A percentile compares a stretch with the other conserved stretches of the same genome.
Evolutionary conservation across 768 basidiomycete genomes (phyloP).

Genomic region (Phallus indusiatus): DNA sequence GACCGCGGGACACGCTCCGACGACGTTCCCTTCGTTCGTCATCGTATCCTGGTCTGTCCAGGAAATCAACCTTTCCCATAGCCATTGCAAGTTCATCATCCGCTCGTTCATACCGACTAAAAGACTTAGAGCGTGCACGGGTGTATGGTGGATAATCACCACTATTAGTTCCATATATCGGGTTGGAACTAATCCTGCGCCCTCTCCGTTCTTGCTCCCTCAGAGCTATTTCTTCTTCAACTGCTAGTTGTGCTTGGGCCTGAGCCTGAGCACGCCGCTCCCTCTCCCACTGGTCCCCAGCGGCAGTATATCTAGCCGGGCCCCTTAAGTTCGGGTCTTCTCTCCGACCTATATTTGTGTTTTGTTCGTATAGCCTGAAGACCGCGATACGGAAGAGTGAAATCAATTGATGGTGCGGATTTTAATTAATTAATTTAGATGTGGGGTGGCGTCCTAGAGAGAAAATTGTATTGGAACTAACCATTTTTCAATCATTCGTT

Average conservation of each 20-base stretch:
- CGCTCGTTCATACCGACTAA: background rate
- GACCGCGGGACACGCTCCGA: background rate
- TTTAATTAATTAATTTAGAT: background rate
- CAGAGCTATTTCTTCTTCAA: constrained; percentile 15
- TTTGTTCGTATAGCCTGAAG: constrained; percentile 33
- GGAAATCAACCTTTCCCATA: constrained; percentile 2
- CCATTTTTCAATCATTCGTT: constrained; percentile 5
- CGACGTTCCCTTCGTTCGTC: background rate
- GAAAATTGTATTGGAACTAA: background rate
- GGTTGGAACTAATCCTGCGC: constrained; percentile 25
- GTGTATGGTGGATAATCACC: background rate
- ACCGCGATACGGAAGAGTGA: background rate
- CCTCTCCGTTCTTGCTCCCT: constrained; percentile 17
- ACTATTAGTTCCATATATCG: constrained; percentile 38
- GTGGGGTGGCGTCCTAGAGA: too few relatives aligned
- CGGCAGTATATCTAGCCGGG: constrained; percentile 20
- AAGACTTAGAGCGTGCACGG: constrained; percentile 4
- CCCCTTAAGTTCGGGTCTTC: constrained; percentile 29
- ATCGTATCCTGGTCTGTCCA: background rate
- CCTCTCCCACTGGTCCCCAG: constrained; percentile 27
- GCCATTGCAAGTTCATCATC: constrained; percentile 6
- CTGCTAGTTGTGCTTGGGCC: background rate
- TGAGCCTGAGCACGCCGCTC: constrained; percentile 24
- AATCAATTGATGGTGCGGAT: background rate
- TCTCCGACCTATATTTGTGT: constrained; percentile 27